These are phyloP conservation scores for Monilinia fructicola DNA, from an alignment of 2,329 filamentous ascomycete species.

Conservation along the genomic window DNA sequence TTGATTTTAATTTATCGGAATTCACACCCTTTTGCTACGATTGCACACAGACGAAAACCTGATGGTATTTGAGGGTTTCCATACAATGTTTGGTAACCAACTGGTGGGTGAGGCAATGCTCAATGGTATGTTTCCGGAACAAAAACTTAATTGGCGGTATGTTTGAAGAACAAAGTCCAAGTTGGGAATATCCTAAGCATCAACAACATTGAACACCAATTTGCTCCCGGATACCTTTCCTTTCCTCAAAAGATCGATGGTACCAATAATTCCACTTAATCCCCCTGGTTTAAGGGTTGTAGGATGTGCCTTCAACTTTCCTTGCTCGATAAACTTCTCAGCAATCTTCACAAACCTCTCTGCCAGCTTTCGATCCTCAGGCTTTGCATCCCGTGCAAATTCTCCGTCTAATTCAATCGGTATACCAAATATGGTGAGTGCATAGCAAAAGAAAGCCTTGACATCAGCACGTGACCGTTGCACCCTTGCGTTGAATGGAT, in stretches of 20 bases:
- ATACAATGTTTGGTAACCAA: no score
- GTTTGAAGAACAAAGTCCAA: no score
- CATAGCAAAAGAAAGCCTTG: slow-evolving; percentile 10
- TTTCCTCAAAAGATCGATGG: slow-evolving; percentile 18
- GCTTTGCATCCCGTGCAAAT: slow-evolving; percentile 16
- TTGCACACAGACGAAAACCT: no score
- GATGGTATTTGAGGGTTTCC: no score
- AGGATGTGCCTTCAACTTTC: slow-evolving; percentile 13
- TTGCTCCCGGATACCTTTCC: slow-evolving; percentile 15
- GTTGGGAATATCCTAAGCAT: not conserved
- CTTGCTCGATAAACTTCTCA: slow-evolving; percentile 9
- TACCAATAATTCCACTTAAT: not conserved
- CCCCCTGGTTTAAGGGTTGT: slow-evolving; percentile 8
- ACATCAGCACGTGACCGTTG: slow-evolving; percentile 12
- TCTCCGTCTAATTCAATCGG: slow-evolving; percentile 15
- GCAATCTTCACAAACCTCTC: slow-evolving; percentile 13
- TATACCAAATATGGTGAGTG: slow-evolving; percentile 12
- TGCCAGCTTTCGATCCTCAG: slow-evolving; percentile 16
- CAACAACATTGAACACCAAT: slow-evolving; percentile 2
- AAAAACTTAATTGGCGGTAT: no score
- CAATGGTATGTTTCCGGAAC: no score
- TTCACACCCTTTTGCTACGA: no score
- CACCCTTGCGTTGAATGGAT: slow-evolving; percentile 22
- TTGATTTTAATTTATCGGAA: no score
- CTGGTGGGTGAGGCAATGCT: no score